phyloP scores from a whole-genome alignment of 202 grass and related monocot genomes.

The Panicum virgatum region DNA sequence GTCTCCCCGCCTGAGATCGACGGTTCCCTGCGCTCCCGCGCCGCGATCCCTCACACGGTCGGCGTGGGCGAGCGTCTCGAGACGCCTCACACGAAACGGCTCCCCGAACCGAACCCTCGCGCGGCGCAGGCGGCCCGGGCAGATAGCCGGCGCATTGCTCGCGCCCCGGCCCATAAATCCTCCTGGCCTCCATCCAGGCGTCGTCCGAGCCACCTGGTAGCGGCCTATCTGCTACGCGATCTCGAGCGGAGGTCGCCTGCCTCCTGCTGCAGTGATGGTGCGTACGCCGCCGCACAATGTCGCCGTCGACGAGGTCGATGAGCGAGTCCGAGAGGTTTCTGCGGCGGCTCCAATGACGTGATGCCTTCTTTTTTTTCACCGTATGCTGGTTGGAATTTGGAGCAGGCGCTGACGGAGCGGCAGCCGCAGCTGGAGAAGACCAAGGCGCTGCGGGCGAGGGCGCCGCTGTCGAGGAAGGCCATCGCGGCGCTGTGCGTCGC shows the following conservation, averaged over 20 bases:
- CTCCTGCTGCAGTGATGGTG: conserved; percentile 52
- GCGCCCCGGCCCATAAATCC: conserved; percentile 46
- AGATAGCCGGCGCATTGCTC: conserved; percentile 44
- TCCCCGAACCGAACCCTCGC: conserved; percentile 48
- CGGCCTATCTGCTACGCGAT: background rate
- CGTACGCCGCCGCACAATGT: background rate
- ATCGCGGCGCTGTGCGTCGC: conserved; percentile 52
- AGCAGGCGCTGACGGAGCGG: conserved; percentile 57
- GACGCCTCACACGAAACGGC: conserved; percentile 64
- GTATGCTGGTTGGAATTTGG: background rate
- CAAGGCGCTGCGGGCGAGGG: conserved; percentile 46
- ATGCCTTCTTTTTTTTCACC: background rate
- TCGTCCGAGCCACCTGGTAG: background rate
- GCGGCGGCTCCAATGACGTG: background rate
- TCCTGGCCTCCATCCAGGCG: background rate
- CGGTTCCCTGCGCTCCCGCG: background rate
- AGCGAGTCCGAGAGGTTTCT: background rate
- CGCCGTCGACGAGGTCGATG: background rate
- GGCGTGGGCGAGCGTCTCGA: conserved; percentile 33
- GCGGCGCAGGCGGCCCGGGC: conserved; percentile 34
- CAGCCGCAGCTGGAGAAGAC: conserved; percentile 79
- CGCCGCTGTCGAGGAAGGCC: conserved; percentile 58
- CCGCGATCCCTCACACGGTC: conserved; percentile 37
- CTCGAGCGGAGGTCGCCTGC: background rate
- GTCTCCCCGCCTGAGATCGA: background rate